A percentile compares a stretch with the other conserved stretches of the same genome.
phyloP scores from a whole-genome alignment of 2,329 filamentous ascomycete genomes.

The Colletotrichum sp. region DNA sequence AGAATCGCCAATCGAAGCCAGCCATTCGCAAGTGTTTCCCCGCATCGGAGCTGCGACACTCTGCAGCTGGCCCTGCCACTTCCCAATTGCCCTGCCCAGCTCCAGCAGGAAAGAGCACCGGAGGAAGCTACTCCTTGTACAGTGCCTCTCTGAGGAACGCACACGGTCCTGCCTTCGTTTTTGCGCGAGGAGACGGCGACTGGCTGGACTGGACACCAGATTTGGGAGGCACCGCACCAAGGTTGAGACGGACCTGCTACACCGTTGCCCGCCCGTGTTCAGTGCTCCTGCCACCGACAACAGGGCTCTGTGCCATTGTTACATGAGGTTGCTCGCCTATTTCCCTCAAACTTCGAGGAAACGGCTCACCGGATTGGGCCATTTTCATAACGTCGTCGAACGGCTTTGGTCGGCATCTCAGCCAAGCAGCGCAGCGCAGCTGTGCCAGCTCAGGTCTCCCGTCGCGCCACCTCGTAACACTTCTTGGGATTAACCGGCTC shows the following conservation, averaged over 20 bases:
- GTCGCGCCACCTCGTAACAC: neutral
- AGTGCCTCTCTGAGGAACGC: neutral
- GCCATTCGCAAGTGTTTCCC: slow-evolving; percentile 10
- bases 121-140: neutral
- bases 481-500: neutral
- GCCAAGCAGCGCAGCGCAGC: neutral
- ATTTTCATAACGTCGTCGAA: neutral
- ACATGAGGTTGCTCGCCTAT: neutral
- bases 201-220: neutral
- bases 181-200: neutral
- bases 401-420: neutral
- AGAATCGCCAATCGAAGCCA: neutral
- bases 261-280: neutral
- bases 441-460: neutral
- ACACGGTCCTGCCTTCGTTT: neutral
- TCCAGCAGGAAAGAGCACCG: neutral
- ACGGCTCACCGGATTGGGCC: neutral
- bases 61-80: neutral
- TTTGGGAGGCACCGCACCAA: neutral
- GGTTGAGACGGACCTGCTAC: slow-evolving; percentile 16
- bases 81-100: neutral
- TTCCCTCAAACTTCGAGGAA: neutral
- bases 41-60: slow-evolving; percentile 8
- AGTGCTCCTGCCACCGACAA: neutral
- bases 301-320: slow-evolving; percentile 6